Evolutionary conservation across 163 green algal species (phyloP).

Genomic region (Coccomyxa subellipsoidea): DNA sequence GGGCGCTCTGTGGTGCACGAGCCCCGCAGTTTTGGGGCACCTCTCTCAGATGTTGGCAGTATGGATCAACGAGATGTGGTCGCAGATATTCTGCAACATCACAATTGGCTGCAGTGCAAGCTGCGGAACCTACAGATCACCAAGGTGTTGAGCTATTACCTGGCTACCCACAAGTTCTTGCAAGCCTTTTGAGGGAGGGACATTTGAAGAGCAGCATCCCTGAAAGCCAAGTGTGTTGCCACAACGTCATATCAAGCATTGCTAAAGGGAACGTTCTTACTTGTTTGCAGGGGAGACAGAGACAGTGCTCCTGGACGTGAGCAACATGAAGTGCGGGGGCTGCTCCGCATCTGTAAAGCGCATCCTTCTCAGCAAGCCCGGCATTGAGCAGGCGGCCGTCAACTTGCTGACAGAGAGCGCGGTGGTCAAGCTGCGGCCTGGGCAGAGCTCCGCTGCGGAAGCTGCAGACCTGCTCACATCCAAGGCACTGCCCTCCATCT

Average conservation of each 20-base stretch:
- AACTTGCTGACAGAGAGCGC: conserved; percentile 65
- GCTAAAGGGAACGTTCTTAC: too few species aligned
- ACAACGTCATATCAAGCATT: too few species aligned
- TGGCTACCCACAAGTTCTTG: too few species aligned
- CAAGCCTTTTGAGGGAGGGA: too few species aligned
- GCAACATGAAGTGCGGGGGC: conserved; percentile 66
- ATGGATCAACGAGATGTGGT: background rate
- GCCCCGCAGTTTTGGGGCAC: background rate
- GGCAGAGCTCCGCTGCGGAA: background rate
- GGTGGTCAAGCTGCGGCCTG: conserved; percentile 34
- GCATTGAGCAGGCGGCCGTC: conserved; percentile 47
- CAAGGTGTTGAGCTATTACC: background rate
- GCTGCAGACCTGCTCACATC: conserved; percentile 18
- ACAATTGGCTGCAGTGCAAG: background rate
- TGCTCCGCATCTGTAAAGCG: conserved; percentile 59
- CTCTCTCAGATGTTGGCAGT: background rate
- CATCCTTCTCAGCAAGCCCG: conserved; percentile 43
- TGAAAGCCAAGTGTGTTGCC: too few species aligned
- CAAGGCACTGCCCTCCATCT: background rate
- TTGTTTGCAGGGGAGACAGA: background rate
- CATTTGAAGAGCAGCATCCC: too few species aligned
- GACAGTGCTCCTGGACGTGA: conserved; percentile 56
- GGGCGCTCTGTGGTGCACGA: background rate
- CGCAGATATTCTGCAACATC: background rate
- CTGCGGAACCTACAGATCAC: background rate